A percentile compares a stretch with the other conserved stretches of the same genome.
These are phyloP conservation scores for Eucalyptus globulus DNA, from an alignment of 345 rosid genomes.

Conservation along the genomic window DNA sequence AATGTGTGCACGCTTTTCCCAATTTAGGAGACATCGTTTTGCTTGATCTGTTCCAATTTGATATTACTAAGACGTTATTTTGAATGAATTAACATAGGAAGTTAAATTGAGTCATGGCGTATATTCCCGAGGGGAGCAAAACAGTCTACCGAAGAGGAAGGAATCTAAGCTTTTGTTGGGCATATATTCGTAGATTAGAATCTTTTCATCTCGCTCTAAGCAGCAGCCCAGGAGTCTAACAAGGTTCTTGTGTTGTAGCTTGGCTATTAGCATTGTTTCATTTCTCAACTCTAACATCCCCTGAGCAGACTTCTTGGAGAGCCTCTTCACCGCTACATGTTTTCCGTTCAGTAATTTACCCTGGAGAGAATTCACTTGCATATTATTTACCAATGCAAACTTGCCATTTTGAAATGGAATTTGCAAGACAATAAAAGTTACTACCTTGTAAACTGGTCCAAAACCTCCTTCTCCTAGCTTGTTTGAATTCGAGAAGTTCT, in stretches of 20 bases:
- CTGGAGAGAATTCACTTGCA: neutral
- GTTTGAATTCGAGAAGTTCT: constrained; percentile 2
- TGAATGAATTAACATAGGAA: neutral
- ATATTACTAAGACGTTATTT: neutral
- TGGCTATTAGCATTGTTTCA: constrained; percentile 5
- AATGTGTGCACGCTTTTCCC: constrained; percentile 10
- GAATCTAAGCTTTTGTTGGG: constrained; percentile 21
- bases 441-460: constrained; percentile 16
- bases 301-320: constrained; percentile 13
- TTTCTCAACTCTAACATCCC: constrained; percentile 18
- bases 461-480: constrained; percentile 29
- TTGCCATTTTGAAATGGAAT: neutral
- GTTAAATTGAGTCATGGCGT: neutral
- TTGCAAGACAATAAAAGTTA: neutral
- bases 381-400: neutral
- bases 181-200: constrained; percentile 21
- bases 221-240: constrained; percentile 24
- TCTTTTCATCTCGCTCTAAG: constrained; percentile 9
- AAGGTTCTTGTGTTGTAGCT: constrained; percentile 24
- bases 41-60: constrained; percentile 5
- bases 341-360: constrained; percentile 12
- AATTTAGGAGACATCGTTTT: constrained; percentile 2
- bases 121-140: neutral
- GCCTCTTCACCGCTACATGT: constrained; percentile 18
- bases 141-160: constrained; percentile 8